These are phyloP conservation scores for Chrysanthemum seticuspe DNA, from an alignment of 129 eudicot genomes.

Conservation along the genomic window DNA sequence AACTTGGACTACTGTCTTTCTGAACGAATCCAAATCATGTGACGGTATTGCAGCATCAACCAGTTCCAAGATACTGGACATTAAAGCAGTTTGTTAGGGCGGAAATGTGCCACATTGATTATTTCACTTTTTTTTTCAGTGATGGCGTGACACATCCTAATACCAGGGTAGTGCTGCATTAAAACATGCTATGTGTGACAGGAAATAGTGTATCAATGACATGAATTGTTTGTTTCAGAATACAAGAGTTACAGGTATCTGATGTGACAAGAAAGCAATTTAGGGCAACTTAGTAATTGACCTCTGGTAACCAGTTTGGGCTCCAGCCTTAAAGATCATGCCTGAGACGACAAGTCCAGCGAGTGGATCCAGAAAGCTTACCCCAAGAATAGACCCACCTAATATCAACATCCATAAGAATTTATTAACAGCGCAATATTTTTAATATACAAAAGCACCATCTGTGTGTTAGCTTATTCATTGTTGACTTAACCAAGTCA, in stretches of 20 bases:
- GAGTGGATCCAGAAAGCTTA: slow-evolving; percentile 90
- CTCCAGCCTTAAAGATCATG: slow-evolving; percentile 90
- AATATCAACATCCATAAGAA: slow-evolving; percentile 13
- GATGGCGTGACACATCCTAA: neutral
- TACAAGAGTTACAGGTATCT: slow-evolving; percentile 11
- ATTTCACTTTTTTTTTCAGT: neutral
- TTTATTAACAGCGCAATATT: neutral
- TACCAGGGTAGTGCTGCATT: neutral
- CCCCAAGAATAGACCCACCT: slow-evolving; percentile 97
- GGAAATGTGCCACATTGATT: neutral
- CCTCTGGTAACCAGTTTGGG: slow-evolving; percentile 93
- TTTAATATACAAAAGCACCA: no score
- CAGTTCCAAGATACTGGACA: slow-evolving; percentile 76
- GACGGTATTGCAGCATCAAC: slow-evolving; percentile 97
- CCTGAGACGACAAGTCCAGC: slow-evolving; percentile 97
- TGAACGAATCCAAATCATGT: slow-evolving; percentile 60
- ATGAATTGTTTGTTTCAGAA: neutral
- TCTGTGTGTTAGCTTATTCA: no score
- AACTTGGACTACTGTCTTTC: slow-evolving; percentile 59
- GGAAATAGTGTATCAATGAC: neutral
- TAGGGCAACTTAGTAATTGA: slow-evolving; percentile 20
- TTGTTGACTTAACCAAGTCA: no score
- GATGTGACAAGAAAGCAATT: slow-evolving; percentile 12
- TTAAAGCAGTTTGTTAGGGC: slow-evolving; percentile 11
- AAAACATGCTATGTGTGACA: neutral